phyloP scores from a whole-genome alignment of 129 eudicot species.

The Gnaphalium uliginosum region DNA sequence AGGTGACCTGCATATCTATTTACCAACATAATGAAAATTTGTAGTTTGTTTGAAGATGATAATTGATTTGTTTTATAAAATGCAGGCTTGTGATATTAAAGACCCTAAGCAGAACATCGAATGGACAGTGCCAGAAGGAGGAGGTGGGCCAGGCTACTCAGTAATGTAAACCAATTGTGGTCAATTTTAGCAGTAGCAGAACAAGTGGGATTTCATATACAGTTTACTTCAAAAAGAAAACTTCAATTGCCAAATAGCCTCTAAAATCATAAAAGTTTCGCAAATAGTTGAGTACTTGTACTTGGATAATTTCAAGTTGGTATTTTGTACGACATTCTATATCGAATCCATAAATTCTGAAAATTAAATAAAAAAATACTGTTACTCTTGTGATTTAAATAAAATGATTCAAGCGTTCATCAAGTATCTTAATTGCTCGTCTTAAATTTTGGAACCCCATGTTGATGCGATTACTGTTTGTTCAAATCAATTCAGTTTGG shows the following conservation, averaged over 20 bases:
- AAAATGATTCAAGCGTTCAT: no score
- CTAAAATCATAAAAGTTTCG: not conserved
- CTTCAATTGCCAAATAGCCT: not conserved
- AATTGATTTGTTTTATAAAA: slow-evolving; percentile 6
- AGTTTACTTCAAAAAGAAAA: not conserved
- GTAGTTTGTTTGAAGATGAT: slow-evolving; percentile 15
- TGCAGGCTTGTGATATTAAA: slow-evolving; percentile 96
- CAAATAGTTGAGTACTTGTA: not conserved
- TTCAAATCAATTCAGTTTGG: no score
- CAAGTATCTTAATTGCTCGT: no score
- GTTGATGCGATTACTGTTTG: no score
- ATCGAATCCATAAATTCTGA: no score
- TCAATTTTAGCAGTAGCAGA: not conserved
- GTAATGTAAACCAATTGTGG: slow-evolving; percentile 52
- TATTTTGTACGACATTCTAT: not conserved
- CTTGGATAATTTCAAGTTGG: not conserved
- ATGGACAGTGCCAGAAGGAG: slow-evolving; percentile 99
- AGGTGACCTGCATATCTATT: slow-evolving; percentile 45
- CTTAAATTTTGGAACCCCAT: no score
- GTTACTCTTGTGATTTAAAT: no score
- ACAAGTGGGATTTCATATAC: slow-evolving; percentile 16
- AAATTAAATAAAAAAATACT: no score
- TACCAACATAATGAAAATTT: not conserved
- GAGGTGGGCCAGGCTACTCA: slow-evolving; percentile 96
- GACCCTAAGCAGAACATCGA: slow-evolving; percentile 92